These are phyloP conservation scores for Ambrosiella xylebori DNA, from an alignment of 2,329 filamentous ascomycete genomes.

Conservation along the genomic window DNA sequence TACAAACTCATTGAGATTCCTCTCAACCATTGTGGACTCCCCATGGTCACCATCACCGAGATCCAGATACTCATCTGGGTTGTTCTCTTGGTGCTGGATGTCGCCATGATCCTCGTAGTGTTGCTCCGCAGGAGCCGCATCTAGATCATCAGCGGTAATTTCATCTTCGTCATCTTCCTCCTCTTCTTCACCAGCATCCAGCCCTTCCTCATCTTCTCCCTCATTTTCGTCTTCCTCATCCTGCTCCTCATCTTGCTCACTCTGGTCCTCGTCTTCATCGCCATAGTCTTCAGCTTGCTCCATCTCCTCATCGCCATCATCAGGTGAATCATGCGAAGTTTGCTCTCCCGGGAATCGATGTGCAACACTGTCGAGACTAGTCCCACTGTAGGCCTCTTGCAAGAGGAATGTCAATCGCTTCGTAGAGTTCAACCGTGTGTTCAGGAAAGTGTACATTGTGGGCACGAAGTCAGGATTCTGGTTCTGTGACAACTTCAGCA, in stretches of 20 bases:
- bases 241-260: conserved; percentile 13
- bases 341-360: conserved; percentile 21
- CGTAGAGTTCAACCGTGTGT: conserved; percentile 24
- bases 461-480: conserved; percentile 24
- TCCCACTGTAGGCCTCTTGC: conserved; percentile 26
- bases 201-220: conserved; percentile 13
- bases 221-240: conserved; percentile 11
- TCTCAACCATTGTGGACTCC: conserved; percentile 11
- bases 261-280: conserved; percentile 14
- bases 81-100: conserved; percentile 15
- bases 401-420: conserved; percentile 25
- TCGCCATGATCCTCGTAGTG: conserved; percentile 15
- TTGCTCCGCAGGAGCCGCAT: conserved; percentile 9
- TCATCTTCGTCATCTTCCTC: conserved; percentile 11
- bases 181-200: conserved; percentile 11
- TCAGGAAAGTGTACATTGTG: conserved; percentile 26
- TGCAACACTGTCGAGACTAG: conserved; percentile 25
- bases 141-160: conserved; percentile 12
- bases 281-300: conserved; percentile 13
- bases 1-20: conserved; percentile 12
- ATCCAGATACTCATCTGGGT: conserved; percentile 11
- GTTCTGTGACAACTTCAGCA: conserved; percentile 27
- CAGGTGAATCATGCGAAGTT: conserved; percentile 17
- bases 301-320: conserved; percentile 15
- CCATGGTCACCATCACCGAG: conserved; percentile 15